Base-by-base conservation (phyloP, 148 eudicot genomes). In the Vaccinium darrowii region DNA sequence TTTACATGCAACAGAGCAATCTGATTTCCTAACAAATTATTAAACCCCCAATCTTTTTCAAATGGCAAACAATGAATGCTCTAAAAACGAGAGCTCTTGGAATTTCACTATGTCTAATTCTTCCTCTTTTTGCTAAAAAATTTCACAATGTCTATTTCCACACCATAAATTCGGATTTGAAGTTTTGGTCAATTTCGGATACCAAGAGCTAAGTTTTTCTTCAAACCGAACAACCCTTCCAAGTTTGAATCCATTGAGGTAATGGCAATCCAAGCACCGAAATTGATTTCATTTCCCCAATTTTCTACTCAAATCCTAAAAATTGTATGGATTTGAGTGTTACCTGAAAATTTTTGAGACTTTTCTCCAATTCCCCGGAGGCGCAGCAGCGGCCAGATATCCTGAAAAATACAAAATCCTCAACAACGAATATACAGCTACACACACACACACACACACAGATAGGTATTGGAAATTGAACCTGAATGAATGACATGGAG, bases 401-500 rank as follows among this genome's bases (percentile, higher is more conserved):
- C 91, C 93, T 91, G 85, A 77, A 85, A 58, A 83, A 63, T 0
- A 60, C 21, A 21, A 85, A 79, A 21, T 72, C 25, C 25, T 65
- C 7, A 52, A 10, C 18, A 58, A 63, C 74, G 51, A 49, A 51
- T 2, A 51, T 15, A 82, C 51, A 4, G 4, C 33, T 27, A 43
- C 3, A 69, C 19, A 36, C 1, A 65, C 8, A 13, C 7, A 57
- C 3, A 71, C 16, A 30, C 4, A 33, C 36, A 30, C 33, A 15
- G 33, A 67, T 8, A 12, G 43, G 27, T 8, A 83, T n/a, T 3
- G 43, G 58, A 56, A 81, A 85, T 50, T 27, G 81, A 65, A 91
- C 93, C 91, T 89, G 88, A 27, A 88, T 8, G 53, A 88, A 83
- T 73, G 86, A 87, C 93, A 87, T 89, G 88, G 81, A 33, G 19